Evolutionary conservation across 331 rosid genomes (phyloP).

Genomic region (Prunus yedoensis): DNA sequence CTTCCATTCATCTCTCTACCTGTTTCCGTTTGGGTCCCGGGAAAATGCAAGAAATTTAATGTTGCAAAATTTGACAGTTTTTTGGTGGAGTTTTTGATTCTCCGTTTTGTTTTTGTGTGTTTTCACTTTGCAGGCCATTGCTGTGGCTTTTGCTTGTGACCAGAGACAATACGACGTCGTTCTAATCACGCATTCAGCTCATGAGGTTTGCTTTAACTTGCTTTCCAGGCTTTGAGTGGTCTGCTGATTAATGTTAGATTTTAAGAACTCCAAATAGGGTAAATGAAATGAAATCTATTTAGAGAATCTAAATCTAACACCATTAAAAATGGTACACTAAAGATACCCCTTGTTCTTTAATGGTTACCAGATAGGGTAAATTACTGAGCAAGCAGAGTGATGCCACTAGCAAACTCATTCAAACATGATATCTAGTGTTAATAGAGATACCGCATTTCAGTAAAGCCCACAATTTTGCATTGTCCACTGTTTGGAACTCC

Average conservation of each 20-base stretch:
- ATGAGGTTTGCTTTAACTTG: slow-evolving; percentile 51
- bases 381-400: no score
- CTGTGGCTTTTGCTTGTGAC: slow-evolving; percentile 69
- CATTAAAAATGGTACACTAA: background rate
- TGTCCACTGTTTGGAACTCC: no score
- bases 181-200: slow-evolving; percentile 66
- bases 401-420: no score
- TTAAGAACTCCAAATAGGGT: no score
- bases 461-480: no score
- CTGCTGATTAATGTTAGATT: no score
- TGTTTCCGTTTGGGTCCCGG: background rate
- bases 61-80: background rate
- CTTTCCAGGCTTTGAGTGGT: background rate
- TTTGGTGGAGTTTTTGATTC: background rate
- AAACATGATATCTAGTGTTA: no score
- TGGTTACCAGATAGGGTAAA: no score
- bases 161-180: slow-evolving; percentile 56
- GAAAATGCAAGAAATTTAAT: slow-evolving; percentile 3
- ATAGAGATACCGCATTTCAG: no score
- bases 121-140: slow-evolving; percentile 60
- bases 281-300: no score
- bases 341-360: no score
- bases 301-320: background rate
- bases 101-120: background rate
- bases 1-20: background rate